phyloP scores from a whole-genome alignment of 345 rosid species.

The Psidium friedrichsthalianum region DNA sequence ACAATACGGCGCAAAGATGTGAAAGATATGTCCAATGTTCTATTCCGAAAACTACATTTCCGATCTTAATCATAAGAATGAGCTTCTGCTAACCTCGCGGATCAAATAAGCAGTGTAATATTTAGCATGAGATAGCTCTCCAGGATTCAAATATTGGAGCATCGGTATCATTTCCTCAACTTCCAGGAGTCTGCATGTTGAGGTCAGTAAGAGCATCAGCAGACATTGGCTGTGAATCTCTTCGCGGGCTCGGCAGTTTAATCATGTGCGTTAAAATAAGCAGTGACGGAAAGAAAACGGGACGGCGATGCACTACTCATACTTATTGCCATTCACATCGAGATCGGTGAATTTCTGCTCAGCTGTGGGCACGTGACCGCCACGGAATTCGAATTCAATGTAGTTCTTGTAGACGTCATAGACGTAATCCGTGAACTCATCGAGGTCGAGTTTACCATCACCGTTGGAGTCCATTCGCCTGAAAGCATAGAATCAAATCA shows the following conservation, averaged over 20 bases:
- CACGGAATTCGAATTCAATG: slow-evolving; percentile 27
- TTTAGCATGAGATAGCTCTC: slow-evolving; percentile 50
- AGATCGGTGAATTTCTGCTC: slow-evolving; percentile 40
- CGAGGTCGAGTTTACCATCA: slow-evolving; percentile 39
- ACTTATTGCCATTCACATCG: slow-evolving; percentile 44
- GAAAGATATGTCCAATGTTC: background rate
- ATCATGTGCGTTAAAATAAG: background rate
- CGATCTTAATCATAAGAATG: background rate
- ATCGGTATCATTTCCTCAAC: slow-evolving; percentile 49
- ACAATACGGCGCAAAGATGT: background rate
- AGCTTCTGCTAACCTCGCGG: slow-evolving; percentile 24
- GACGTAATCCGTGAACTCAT: slow-evolving; percentile 31
- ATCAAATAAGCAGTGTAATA: slow-evolving; percentile 39
- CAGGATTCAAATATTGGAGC: slow-evolving; percentile 48
- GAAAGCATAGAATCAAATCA: background rate
- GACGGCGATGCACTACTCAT: background rate
- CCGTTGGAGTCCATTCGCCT: slow-evolving; percentile 50
- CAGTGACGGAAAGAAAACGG: background rate
- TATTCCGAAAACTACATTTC: background rate
- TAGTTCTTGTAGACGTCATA: slow-evolving; percentile 38
- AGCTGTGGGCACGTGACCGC: slow-evolving; percentile 15
- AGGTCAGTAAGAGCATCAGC: background rate
- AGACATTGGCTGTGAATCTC: background rate
- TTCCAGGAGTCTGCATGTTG: slow-evolving; percentile 16
- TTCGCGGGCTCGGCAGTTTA: background rate